These are phyloP conservation scores for Phaeosphaeriaceae sp. DNA, from an alignment of 2,329 filamentous ascomycete genomes.

Conservation along the genomic window DNA sequence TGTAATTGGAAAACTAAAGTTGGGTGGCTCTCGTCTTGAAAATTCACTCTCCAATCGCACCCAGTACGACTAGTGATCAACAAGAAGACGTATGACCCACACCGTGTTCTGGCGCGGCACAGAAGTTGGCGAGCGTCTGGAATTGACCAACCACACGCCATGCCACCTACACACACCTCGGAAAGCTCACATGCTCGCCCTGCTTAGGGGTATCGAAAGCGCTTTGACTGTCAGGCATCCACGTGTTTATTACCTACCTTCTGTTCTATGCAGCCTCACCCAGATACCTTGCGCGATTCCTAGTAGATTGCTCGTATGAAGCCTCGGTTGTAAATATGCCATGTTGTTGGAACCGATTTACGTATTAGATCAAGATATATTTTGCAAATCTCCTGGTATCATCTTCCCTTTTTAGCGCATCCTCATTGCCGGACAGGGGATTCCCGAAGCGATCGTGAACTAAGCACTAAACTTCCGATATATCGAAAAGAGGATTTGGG, in stretches of 20 bases:
- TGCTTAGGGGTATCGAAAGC: slow-evolving; percentile 1
- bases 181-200: slow-evolving; percentile 4
- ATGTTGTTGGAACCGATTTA: neutral
- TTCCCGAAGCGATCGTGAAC: slow-evolving; percentile 3
- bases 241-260: slow-evolving; percentile 9
- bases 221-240: slow-evolving; percentile 12
- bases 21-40: slow-evolving; percentile 12
- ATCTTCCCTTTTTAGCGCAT: slow-evolving; percentile 12
- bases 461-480: slow-evolving; percentile 17
- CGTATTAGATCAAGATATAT: neutral
- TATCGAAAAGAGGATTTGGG: slow-evolving; percentile 20
- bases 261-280: neutral
- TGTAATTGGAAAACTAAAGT: slow-evolving; percentile 41
- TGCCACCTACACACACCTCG: slow-evolving; percentile 12
- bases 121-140: neutral
- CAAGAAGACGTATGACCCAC: neutral
- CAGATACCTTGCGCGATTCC: slow-evolving; percentile 5
- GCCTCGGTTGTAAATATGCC: neutral
- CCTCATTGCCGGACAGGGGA: slow-evolving; percentile 2
- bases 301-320: slow-evolving; percentile 8
- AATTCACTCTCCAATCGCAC: neutral
- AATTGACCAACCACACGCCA: slow-evolving; percentile 13
- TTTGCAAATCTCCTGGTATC: slow-evolving; percentile 4
- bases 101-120: slow-evolving; percentile 2
- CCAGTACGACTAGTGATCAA: neutral